Evolutionary conservation across 2,329 filamentous ascomycete species (phyloP).

Genomic region (Tetracladium maxilliforme): DNA sequence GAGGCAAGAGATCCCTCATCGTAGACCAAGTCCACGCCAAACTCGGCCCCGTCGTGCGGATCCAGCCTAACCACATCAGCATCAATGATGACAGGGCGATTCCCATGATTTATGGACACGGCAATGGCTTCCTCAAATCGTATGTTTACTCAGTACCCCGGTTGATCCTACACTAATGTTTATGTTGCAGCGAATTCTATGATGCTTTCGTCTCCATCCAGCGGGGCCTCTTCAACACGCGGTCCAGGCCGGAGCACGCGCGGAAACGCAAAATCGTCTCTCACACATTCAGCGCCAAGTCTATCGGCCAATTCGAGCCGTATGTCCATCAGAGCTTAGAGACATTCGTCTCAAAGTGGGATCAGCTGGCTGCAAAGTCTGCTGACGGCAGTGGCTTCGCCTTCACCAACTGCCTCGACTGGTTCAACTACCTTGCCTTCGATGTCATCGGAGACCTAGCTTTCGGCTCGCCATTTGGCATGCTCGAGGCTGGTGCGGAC

Average conservation of each 20-base stretch:
- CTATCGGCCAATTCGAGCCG: conserved; percentile 71
- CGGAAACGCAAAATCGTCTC: conserved; percentile 82
- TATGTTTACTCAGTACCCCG: conserved; percentile 14
- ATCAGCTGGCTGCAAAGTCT: conserved; percentile 22
- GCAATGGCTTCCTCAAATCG: conserved; percentile 62
- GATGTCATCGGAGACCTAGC: conserved; percentile 42
- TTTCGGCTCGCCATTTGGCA: conserved; percentile 68
- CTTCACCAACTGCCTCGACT: conserved; percentile 58
- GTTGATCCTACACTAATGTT: too few species aligned
- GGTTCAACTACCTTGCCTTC: conserved; percentile 58
- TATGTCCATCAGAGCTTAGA: conserved; percentile 74
- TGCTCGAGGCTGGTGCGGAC: conserved; percentile 65
- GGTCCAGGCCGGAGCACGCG: conserved; percentile 67
- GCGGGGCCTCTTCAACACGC: conserved; percentile 79
- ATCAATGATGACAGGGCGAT: conserved; percentile 73
- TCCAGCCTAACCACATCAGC: conserved; percentile 74
- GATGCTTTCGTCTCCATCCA: conserved; percentile 82
- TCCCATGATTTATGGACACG: conserved; percentile 61
- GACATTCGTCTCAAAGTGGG: conserved; percentile 59
- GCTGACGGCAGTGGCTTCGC: conserved; percentile 30
- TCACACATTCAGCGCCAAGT: conserved; percentile 76
- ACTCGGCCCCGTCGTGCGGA: conserved; percentile 60
- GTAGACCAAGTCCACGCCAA: conserved; percentile 65
- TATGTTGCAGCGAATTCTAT: conserved; percentile 63
- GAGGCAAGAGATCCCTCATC: conserved; percentile 45